phyloP scores from a whole-genome alignment of 495 filamentous ascomycete genomes.

The Aspergillus cristatus region DNA sequence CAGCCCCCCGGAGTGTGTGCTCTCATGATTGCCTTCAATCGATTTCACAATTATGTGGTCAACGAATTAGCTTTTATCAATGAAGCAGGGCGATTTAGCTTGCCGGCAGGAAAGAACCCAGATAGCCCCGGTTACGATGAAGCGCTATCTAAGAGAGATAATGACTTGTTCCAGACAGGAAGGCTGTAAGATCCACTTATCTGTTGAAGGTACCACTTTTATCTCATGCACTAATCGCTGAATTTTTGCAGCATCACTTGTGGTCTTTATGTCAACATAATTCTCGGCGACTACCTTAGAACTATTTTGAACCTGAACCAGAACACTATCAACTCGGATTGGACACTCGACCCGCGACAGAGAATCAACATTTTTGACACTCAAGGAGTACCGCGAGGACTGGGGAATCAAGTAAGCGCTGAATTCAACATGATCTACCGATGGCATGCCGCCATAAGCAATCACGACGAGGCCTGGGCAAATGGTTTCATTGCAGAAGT shows the following conservation, averaged over 20 bases:
- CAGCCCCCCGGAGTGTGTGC: slow-evolving; percentile 64
- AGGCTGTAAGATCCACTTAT: slow-evolving; percentile 7
- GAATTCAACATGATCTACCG: slow-evolving; percentile 47
- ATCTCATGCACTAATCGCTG: too few species aligned
- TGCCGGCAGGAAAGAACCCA: not conserved
- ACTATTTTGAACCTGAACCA: slow-evolving; percentile 13
- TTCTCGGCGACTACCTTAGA: slow-evolving; percentile 19
- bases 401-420: slow-evolving; percentile 40
- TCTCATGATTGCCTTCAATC: slow-evolving; percentile 44
- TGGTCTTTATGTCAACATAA: slow-evolving; percentile 24
- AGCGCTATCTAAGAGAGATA: slow-evolving; percentile 14
- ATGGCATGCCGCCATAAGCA: slow-evolving; percentile 36
- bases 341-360: slow-evolving; percentile 21
- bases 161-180: slow-evolving; percentile 23
- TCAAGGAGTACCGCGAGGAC: slow-evolving; percentile 15
- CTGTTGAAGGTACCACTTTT: slow-evolving; percentile 5
- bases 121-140: slow-evolving; percentile 1
- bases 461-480: slow-evolving; percentile 36
- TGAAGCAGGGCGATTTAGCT: slow-evolving; percentile 36
- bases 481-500: slow-evolving; percentile 24
- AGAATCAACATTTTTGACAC: slow-evolving; percentile 4
- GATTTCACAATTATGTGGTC: slow-evolving; percentile 37
- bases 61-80: slow-evolving; percentile 42
- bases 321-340: slow-evolving; percentile 9
- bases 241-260: slow-evolving; percentile 13